Percentiles rank a stretch among this genome's conserved stretches.
These are phyloP conservation scores for Hyaloscypha variabilis DNA, from an alignment of 495 filamentous ascomycete species.

Conservation along the genomic window DNA sequence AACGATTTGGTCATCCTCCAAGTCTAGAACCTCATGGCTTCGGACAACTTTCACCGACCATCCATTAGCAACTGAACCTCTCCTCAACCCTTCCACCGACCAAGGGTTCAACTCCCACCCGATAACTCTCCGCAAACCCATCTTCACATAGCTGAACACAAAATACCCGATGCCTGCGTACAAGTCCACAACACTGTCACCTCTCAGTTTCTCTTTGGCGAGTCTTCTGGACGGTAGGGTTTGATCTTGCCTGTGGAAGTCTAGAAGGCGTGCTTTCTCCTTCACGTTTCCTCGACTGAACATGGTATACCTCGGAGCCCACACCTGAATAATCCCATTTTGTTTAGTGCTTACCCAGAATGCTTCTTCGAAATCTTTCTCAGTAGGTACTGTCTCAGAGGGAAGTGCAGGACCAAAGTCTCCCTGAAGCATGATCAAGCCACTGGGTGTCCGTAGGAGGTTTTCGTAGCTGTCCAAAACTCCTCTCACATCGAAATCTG, in stretches of 20 bases:
- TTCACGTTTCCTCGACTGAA: slow-evolving; percentile 85
- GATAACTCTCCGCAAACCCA: slow-evolving; percentile 70
- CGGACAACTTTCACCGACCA: slow-evolving; percentile 60
- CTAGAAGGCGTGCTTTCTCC: slow-evolving; percentile 80
- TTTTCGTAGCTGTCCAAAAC: slow-evolving; percentile 48
- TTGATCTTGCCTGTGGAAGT: slow-evolving; percentile 37
- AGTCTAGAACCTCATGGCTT: slow-evolving; percentile 33
- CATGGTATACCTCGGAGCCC: slow-evolving; percentile 90
- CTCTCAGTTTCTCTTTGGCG: background rate
- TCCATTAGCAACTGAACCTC: slow-evolving; percentile 69
- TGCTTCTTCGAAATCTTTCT: slow-evolving; percentile 57
- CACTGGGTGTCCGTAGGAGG: slow-evolving; percentile 65
- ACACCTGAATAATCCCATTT: slow-evolving; percentile 80
- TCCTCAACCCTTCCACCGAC: slow-evolving; percentile 78
- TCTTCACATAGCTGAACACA: slow-evolving; percentile 72
- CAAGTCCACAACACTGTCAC: slow-evolving; percentile 67
- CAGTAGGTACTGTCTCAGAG: slow-evolving; percentile 19
- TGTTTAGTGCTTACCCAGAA: slow-evolving; percentile 79
- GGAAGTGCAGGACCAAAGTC: slow-evolving; percentile 58
- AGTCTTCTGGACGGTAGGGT: background rate
- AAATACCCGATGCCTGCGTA: slow-evolving; percentile 96
- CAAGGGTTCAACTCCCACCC: slow-evolving; percentile 91
- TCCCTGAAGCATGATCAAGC: slow-evolving; percentile 64
- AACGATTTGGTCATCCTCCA: slow-evolving; percentile 49
- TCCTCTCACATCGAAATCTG: background rate